Conservation (phyloP, 2,329 filamentous ascomycete species). For the Passalora sequoiae region DNA sequence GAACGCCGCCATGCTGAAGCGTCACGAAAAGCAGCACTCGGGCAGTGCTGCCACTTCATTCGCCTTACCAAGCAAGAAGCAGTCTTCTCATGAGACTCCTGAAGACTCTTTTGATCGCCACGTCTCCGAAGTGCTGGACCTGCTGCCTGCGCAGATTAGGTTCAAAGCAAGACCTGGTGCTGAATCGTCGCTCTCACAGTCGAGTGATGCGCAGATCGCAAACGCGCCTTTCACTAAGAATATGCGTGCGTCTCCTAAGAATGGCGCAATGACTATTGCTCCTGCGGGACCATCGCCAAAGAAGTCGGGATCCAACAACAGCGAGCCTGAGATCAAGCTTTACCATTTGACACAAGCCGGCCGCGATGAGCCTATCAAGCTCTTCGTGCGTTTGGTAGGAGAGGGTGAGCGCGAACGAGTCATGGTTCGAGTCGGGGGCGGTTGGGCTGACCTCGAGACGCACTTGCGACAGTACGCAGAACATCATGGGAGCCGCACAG, state of each 20-base stretch:
- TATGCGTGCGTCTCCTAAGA: constrained; percentile 12
- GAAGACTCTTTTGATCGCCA: constrained; percentile 53
- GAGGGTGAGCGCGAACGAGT: constrained; percentile 91
- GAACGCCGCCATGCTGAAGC: constrained; percentile 28
- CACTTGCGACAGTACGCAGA: constrained; percentile 90
- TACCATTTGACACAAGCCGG: constrained; percentile 85
- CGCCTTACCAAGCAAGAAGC: not conserved
- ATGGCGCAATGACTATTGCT: constrained; percentile 26
- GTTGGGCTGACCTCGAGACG: constrained; percentile 95
- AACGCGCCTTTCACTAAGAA: constrained; percentile 20
- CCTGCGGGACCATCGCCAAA: constrained; percentile 35
- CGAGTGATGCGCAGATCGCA: constrained; percentile 18
- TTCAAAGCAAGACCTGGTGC: constrained; percentile 56
- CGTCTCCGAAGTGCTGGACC: constrained; percentile 34
- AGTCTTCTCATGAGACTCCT: not conserved
- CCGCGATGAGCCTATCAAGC: constrained; percentile 82
- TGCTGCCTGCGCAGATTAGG: constrained; percentile 60
- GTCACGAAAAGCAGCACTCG: constrained; percentile 23
- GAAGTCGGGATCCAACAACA: constrained; percentile 21
- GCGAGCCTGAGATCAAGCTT: constrained; percentile 70
- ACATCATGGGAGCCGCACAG: constrained; percentile 74
- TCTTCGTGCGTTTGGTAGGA: constrained; percentile 88
- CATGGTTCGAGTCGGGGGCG: constrained; percentile 95
- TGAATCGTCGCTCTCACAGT: constrained; percentile 26
- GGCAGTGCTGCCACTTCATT: not conserved